phyloP scores from a whole-genome alignment of 1,284 basidiomycete genomes.

The Thecaphora thlaspeos region DNA sequence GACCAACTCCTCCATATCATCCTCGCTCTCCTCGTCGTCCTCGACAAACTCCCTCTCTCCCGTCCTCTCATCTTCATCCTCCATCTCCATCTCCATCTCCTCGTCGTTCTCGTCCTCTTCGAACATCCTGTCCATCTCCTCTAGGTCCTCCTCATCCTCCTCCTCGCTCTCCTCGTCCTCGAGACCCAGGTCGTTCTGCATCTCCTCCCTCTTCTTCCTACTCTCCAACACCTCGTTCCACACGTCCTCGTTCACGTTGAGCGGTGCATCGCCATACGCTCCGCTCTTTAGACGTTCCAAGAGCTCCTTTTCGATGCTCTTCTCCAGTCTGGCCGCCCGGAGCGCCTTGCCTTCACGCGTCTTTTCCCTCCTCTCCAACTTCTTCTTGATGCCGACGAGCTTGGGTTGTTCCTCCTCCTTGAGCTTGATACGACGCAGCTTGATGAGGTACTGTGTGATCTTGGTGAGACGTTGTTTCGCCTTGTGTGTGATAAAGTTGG shows the following conservation, averaged over 20 bases:
- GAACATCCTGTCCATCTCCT: constrained; percentile 47
- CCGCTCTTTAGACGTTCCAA: constrained; percentile 92
- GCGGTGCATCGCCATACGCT: constrained; percentile 93
- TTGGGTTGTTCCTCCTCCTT: constrained; percentile 77
- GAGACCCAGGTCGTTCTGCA: constrained; percentile 18
- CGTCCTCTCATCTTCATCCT: constrained; percentile 44
- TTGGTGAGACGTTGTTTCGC: constrained; percentile 99
- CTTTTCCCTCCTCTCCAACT: constrained; percentile 89
- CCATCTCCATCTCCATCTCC: constrained; percentile 18
- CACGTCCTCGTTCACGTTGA: constrained; percentile 97
- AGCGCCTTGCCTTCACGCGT: constrained; percentile 93
- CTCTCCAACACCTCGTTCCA: constrained; percentile 68
- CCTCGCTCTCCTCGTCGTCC: constrained; percentile 47
- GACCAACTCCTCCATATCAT: constrained; percentile 34
- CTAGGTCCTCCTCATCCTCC: constrained; percentile 49
- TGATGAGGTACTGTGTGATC: constrained; percentile 98
- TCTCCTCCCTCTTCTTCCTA: constrained; percentile 18
- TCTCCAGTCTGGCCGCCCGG: constrained; percentile 78
- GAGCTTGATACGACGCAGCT: constrained; percentile 86
- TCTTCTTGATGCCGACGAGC: constrained; percentile 93
- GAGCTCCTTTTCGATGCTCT: constrained; percentile 91
- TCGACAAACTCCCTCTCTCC: constrained; percentile 14
- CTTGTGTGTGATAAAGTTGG: constrained; percentile 94
- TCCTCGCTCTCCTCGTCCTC: constrained; percentile 53
- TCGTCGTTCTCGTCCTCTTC: constrained; percentile 50